Evolutionary conservation across 805 yeast genomes (phyloP).

Genomic region (Pichia occidentalis): DNA sequence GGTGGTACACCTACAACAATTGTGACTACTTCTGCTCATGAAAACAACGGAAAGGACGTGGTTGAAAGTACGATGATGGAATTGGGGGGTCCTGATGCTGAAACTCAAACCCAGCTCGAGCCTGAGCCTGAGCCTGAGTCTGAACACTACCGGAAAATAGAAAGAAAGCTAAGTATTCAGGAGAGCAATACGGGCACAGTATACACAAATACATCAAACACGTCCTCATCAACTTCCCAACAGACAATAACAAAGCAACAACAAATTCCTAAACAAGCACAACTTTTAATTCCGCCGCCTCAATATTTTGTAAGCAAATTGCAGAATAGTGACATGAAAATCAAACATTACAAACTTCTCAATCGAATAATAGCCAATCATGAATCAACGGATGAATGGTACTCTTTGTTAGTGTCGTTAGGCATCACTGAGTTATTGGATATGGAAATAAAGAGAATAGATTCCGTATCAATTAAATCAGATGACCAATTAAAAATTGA

Average conservation of each 20-base stretch:
- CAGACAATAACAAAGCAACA: not conserved
- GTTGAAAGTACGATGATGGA: too few species aligned
- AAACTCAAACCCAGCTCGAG: too few species aligned
- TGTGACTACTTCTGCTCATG: too few species aligned
- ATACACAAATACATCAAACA: not conserved
- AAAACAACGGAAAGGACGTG: too few species aligned
- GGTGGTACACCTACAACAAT: too few species aligned
- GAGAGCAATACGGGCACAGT: too few species aligned
- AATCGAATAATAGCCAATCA: constrained; percentile 18
- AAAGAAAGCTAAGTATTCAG: too few species aligned
- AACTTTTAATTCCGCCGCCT: constrained; percentile 27
- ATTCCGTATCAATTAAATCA: constrained; percentile 33
- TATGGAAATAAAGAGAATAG: constrained; percentile 53
- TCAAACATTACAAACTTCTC: constrained; percentile 33
- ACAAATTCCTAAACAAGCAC: too few species aligned
- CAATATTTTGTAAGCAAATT: constrained; percentile 37
- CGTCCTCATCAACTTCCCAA: constrained; percentile 1
- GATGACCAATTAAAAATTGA: constrained; percentile 59
- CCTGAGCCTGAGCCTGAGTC: too few species aligned
- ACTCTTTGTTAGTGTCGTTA: constrained; percentile 60
- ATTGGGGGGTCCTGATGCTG: constrained; percentile 28
- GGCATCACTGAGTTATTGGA: constrained; percentile 81
- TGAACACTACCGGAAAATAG: too few species aligned
- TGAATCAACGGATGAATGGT: constrained; percentile 48
- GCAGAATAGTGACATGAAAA: constrained; percentile 33